Conservation (phyloP, 257 asterid species). For the Echites panduratus region DNA sequence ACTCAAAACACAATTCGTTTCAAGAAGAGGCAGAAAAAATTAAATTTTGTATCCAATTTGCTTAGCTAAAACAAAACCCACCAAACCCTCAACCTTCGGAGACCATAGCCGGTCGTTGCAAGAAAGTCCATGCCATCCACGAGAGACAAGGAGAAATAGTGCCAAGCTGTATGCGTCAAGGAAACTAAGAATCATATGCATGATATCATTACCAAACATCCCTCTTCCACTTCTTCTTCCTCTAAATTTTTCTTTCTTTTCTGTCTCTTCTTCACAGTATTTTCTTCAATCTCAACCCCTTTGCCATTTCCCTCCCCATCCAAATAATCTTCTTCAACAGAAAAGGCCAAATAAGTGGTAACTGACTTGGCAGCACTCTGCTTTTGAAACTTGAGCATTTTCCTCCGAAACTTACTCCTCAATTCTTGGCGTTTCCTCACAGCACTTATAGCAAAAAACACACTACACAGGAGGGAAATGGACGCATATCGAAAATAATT, state of each 20-base stretch:
- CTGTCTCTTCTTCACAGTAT: too few relatives aligned
- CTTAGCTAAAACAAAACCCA: not conserved
- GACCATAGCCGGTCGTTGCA: conserved; percentile 62
- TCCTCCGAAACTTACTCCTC: not conserved
- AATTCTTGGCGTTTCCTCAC: too few relatives aligned
- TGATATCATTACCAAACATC: conserved; percentile 32
- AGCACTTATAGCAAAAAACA: too few relatives aligned
- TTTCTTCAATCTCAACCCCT: not conserved
- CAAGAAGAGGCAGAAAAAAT: not conserved
- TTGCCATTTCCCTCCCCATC: not conserved
- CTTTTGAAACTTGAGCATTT: not conserved
- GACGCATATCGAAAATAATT: too few relatives aligned
- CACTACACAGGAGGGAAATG: too few relatives aligned
- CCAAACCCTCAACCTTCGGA: conserved; percentile 27
- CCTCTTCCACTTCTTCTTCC: too few relatives aligned
- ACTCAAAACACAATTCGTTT: not conserved
- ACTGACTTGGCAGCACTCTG: too few relatives aligned
- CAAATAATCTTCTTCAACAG: not conserved
- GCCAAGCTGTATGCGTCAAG: conserved; percentile 81
- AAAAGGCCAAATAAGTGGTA: not conserved
- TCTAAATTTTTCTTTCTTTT: too few relatives aligned
- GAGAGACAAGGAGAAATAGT: too few relatives aligned
- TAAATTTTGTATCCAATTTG: not conserved
- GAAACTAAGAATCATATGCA: conserved; percentile 33
- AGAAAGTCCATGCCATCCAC: too few relatives aligned